Percentiles rank a stretch among this genome's conserved stretches.
Conservation (phyloP, 2,329 filamentous ascomycete species). For the Davidsoniella virescens region DNA sequence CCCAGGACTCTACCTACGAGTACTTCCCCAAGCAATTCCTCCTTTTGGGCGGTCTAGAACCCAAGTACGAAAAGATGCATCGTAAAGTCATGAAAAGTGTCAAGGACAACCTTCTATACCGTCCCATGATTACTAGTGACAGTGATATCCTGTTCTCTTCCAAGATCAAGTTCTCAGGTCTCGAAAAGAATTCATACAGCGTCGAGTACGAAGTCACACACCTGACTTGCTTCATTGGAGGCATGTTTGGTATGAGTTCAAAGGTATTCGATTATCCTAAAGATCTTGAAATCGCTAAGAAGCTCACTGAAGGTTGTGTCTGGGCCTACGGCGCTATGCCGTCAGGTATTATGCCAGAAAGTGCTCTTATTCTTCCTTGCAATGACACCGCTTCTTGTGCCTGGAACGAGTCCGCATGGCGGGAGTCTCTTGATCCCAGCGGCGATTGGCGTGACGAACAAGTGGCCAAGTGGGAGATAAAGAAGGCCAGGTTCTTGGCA, state of each 20-base stretch:
- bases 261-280: slow-evolving; percentile 42
- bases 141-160: slow-evolving; percentile 62
- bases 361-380: slow-evolving; percentile 30
- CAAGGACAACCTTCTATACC: slow-evolving; percentile 59
- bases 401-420: slow-evolving; percentile 35
- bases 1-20: slow-evolving; percentile 55
- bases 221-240: slow-evolving; percentile 52
- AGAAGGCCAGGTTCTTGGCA: slow-evolving; percentile 12
- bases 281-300: slow-evolving; percentile 46
- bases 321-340: slow-evolving; percentile 49
- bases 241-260: slow-evolving; percentile 51
- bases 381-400: slow-evolving; percentile 28
- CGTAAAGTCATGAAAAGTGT: slow-evolving; percentile 49
- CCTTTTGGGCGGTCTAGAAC: slow-evolving; percentile 56
- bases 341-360: slow-evolving; percentile 51
- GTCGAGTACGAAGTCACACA: slow-evolving; percentile 46
- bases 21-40: slow-evolving; percentile 55
- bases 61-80: slow-evolving; percentile 60
- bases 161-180: slow-evolving; percentile 33
- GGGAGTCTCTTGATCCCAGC: slow-evolving; percentile 31
- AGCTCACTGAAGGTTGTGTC: slow-evolving; percentile 51
- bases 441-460: slow-evolving; percentile 26
- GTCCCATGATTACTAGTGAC: slow-evolving; percentile 52
- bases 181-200: slow-evolving; percentile 23
- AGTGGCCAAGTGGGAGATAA: slow-evolving; percentile 22